Base-by-base conservation (phyloP, 306 rosid species). In the Corylus americana region DNA sequence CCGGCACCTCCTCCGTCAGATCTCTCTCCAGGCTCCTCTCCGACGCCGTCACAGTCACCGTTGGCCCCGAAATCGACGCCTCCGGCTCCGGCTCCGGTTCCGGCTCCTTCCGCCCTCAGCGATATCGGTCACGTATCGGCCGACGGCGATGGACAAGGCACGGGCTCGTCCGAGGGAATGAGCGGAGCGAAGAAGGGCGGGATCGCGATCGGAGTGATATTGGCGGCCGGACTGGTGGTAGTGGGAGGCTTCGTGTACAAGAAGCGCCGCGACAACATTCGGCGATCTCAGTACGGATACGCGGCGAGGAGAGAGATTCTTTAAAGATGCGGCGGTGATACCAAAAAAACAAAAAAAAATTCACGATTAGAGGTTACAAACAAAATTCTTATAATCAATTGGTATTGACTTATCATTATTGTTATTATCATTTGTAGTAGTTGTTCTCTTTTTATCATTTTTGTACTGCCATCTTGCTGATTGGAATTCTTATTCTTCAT, bases 161-260 rank as follows among this genome's bases (percentile, higher is more conserved):
- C 74, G 4, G 42, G 22, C 16, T 77, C 84, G n/a, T 83, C 89
- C 0, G 86, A 85, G 1, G 98, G 94, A 73, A 78, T 85, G 89
- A 90, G 86, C 29, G 74, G 79, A 0, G 89, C 86, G 53, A 92
- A 94, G 89, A 92, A 94, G 80, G 97, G 85, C 1, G 98, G 94
- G 37, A 74, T 94, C 72, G 94, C 82, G 53, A 14, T 89, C 12
- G 96, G 93, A 85, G 91, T 90, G 37, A 68, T 92, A 7, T 67
- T 77, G 0, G 94, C 87, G 8, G 92, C 35, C 44, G 70, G 80
- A 27, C 69, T 88, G 42, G 80, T 89, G 0, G 86, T 86, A 44
- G 6, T 90, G 29, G 97, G 85, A 61, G 97, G 85, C 3, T 2
- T 92, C 55, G 90, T 88, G 77, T 92, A 86, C 89, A 94, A 89